phyloP scores from a whole-genome alignment of 306 rosid species.

The Senna tora region DNA sequence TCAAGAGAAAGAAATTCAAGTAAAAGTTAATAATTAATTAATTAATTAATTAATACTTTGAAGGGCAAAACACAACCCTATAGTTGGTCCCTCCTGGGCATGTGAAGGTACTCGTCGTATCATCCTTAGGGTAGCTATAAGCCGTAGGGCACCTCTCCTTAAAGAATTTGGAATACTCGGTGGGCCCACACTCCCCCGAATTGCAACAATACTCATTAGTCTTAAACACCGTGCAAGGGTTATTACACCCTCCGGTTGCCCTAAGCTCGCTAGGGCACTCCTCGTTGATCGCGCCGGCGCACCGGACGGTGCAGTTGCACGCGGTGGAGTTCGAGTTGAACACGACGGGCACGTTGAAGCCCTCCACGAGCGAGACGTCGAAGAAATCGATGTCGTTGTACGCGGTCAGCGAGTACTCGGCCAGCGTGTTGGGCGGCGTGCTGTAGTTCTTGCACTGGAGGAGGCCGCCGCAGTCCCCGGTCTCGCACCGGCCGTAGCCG shows the following conservation, averaged over 20 bases:
- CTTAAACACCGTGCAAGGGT: conserved; percentile 46
- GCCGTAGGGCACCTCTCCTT: conserved; percentile 46
- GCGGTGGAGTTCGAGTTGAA: conserved; percentile 44
- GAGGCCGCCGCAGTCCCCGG: conserved; percentile 56
- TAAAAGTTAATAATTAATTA: no score
- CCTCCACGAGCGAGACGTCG: conserved; percentile 49
- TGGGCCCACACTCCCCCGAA: conserved; percentile 41
- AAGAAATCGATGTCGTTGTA: conserved; percentile 44
- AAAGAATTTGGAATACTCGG: conserved; percentile 42
- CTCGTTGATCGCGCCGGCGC: conserved; percentile 38
- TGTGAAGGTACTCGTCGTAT: conserved; percentile 38
- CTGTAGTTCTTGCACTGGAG: conserved; percentile 46
- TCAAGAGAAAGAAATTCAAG: no score
- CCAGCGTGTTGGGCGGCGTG: conserved; percentile 55
- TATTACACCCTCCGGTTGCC: conserved; percentile 52
- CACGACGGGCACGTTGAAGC: conserved; percentile 54
- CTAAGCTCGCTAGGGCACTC: conserved; percentile 50
- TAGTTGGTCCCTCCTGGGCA: conserved; percentile 51
- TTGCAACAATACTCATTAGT: conserved; percentile 46
- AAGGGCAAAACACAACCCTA: conserved; percentile 45
- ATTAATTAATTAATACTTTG: neutral
- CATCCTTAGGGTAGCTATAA: conserved; percentile 53
- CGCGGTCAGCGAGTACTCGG: conserved; percentile 50
- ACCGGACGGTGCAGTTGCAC: no score
- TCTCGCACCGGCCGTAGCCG: conserved; percentile 42